These are phyloP conservation scores for Chrysopogon serrulatus DNA, from an alignment of 176 grass and related monocot species.

Conservation along the genomic window DNA sequence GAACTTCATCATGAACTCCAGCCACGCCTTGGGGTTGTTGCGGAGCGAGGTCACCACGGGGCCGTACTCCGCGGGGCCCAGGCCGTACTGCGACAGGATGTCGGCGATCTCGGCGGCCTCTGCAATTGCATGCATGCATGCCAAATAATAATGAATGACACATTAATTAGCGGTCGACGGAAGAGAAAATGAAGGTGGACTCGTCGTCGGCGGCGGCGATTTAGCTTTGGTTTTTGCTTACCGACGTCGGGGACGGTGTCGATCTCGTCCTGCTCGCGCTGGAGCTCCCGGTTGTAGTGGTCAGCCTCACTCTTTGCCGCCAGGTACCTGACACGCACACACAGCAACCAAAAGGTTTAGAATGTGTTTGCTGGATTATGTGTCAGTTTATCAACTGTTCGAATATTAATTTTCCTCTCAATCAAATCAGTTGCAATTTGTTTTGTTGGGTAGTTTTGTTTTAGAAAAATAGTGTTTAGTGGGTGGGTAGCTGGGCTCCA, in stretches of 20 bases:
- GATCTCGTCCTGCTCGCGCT: constrained; percentile 93
- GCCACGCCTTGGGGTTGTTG: constrained; percentile 79
- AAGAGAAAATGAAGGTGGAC: neutral
- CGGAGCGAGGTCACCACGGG: constrained; percentile 68
- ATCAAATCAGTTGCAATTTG: neutral
- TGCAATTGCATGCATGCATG: constrained; percentile 19
- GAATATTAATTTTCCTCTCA: no score
- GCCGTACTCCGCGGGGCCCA: constrained; percentile 62
- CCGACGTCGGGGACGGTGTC: constrained; percentile 66
- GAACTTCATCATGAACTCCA: constrained; percentile 99
- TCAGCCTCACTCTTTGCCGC: constrained; percentile 95
- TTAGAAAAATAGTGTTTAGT: no score
- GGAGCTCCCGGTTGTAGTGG: constrained; percentile 77
- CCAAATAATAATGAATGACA: no score
- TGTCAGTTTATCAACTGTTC: no score
- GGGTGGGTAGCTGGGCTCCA: neutral
- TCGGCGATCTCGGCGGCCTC: constrained; percentile 93
- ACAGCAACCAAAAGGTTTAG: neutral
- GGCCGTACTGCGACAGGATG: constrained; percentile 73
- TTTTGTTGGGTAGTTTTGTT: no score
- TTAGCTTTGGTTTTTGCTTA: no score
- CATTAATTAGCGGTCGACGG: no score
- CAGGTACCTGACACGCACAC: constrained; percentile 53
- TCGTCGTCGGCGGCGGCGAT: neutral
- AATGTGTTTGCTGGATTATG: no score